Base-by-base conservation (phyloP, 2,329 filamentous ascomycete genomes). In the Pleurostoma richardsiae region DNA sequence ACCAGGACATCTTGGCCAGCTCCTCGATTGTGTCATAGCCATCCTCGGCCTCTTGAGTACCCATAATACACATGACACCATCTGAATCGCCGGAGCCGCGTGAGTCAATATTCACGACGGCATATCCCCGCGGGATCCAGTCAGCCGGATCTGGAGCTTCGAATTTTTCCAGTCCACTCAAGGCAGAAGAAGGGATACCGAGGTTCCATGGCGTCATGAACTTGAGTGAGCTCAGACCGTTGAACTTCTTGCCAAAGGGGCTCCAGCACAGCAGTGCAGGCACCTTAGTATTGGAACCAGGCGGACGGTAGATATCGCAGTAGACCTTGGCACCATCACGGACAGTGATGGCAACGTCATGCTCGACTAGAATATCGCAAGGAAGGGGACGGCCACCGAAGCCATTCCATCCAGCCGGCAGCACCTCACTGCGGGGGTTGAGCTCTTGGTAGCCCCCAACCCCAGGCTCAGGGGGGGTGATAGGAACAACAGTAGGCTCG, bases 201-300 rank as follows among this genome's bases (percentile, higher is more conserved):
- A 64, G 65, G 29, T 66, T 62, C 64, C 63, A 67, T 3, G 60
- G 57, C 2, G 59, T 62, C 56, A 67, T 70, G 2, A 63, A 57
- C 2, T 36, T 36, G 7, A 69, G 55, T 53, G 67, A 68, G 11
- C 59, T 53, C 10, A 70, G 50, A 3, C 62, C 64, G n/a, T 59
- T 65, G 49, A 65, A 70, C 48, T 69, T 66, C 50, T 76, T 75
- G 28, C 72, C 72, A 48, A 69, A 75, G 11, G 63, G 65, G 6
- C 61, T 65, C 69, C 69, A 76, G 44, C 60, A 62, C 3, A 76
- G 51, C 19, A 19, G 19, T 19, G 19, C 71, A 2, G 72, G 71
- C 1, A 72, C 54, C 41, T 62, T 66, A 41, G 55, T 54, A 11
- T 52, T 45, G n/a, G 48, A 45, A 29, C 57, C 54, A 2, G 64